phyloP scores from a whole-genome alignment of 805 yeast genomes.

The Huiozyma naganishii region DNA sequence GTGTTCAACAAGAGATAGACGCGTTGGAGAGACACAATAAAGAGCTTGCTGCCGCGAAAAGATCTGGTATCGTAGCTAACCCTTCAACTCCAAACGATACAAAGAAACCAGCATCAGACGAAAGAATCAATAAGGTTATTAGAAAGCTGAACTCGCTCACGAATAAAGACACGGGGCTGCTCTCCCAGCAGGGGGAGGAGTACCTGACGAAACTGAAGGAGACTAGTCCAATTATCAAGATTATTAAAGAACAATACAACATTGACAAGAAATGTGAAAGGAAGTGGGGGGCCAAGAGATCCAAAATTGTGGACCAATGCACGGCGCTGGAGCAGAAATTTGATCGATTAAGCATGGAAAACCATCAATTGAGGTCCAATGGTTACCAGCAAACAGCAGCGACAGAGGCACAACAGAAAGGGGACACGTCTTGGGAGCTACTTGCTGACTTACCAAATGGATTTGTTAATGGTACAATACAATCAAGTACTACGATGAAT shows the following conservation, averaged over 20 bases:
- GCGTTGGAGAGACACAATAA: slow-evolving; percentile 13
- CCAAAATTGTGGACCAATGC: slow-evolving; percentile 13
- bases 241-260: slow-evolving; percentile 19
- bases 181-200: slow-evolving; percentile 18
- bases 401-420: not conserved
- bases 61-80: slow-evolving; percentile 6
- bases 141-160: slow-evolving; percentile 17
- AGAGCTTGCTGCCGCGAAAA: slow-evolving; percentile 14
- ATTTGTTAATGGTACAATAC: too few species aligned
- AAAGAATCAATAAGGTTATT: slow-evolving; percentile 5
- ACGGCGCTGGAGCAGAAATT: slow-evolving; percentile 17
- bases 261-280: slow-evolving; percentile 19
- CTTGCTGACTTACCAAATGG: too few species aligned
- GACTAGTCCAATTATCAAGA: slow-evolving; percentile 12
- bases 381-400: not conserved
- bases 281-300: slow-evolving; percentile 17
- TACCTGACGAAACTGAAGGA: slow-evolving; percentile 15
- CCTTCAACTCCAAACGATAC: not conserved
- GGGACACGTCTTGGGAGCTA: not conserved
- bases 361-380: slow-evolving; percentile 13
- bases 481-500: too few species aligned
- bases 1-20: slow-evolving; percentile 14
- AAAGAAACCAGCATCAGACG: not conserved
- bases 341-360: slow-evolving; percentile 14
- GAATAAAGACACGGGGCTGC: slow-evolving; percentile 19